These are phyloP conservation scores for Didymella sp. DNA, from an alignment of 2,329 filamentous ascomycete species.

Conservation along the genomic window DNA sequence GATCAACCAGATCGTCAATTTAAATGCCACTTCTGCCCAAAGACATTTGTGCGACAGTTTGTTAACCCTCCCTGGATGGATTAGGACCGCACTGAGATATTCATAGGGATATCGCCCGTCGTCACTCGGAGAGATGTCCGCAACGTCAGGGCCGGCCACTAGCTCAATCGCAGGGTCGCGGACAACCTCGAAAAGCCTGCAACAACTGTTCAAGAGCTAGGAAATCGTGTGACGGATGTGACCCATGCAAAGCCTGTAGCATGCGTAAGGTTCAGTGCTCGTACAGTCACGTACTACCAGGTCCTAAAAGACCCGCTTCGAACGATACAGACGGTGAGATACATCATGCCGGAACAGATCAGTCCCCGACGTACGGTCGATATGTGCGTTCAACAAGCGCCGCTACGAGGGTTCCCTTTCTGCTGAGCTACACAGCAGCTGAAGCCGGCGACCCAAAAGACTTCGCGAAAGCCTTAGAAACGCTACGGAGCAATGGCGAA, in stretches of 20 bases:
- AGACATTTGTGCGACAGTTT: slow-evolving; percentile 2
- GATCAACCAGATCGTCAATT: slow-evolving; percentile 3
- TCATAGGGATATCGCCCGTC: slow-evolving; percentile 5
- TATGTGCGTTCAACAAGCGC: not conserved
- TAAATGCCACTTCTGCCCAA: slow-evolving; percentile 1
- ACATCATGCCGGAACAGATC: too few relatives aligned
- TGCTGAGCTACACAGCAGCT: slow-evolving; percentile 5
- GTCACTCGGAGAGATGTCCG: slow-evolving; percentile 6
- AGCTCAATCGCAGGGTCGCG: not conserved
- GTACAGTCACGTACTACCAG: not conserved
- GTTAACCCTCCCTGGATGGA: not conserved
- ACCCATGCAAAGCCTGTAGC: not conserved
- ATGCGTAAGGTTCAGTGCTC: not conserved
- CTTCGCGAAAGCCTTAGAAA: slow-evolving; percentile 1
- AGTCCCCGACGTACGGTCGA: not conserved
- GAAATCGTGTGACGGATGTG: not conserved
- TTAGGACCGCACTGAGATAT: not conserved
- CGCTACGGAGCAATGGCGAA: not conserved
- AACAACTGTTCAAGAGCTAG: not conserved
- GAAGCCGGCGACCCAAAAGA: not conserved
- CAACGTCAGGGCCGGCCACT: not conserved
- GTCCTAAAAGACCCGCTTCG: not conserved
- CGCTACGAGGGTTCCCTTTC: slow-evolving; percentile 1
- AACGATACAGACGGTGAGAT: not conserved
- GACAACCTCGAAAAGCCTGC: slow-evolving; percentile 11